A percentile compares a stretch with the other conserved stretches of the same genome.
Conservation (phyloP, 1,139 yeast species). For the Taphrina confusa region DNA sequence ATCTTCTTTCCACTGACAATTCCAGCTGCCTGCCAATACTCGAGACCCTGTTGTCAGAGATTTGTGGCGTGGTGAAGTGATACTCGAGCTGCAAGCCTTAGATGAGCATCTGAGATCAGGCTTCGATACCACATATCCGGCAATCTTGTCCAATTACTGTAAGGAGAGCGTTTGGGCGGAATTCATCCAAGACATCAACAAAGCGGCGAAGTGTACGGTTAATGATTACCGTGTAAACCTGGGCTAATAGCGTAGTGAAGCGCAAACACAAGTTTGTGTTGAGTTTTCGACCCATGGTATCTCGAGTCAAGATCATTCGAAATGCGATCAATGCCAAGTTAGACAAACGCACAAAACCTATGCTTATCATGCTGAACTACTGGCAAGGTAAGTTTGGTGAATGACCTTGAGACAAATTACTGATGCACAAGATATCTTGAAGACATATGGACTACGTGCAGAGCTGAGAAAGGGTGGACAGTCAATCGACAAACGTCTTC, state of each 20-base stretch:
- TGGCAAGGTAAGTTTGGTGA: slow-evolving; percentile 13
- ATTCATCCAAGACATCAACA: slow-evolving; percentile 13
- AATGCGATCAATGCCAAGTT: slow-evolving; percentile 9
- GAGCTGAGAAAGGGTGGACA: slow-evolving; percentile 8
- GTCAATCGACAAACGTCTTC: not conserved
- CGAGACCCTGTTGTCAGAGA: slow-evolving; percentile 12
- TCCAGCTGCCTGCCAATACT: slow-evolving; percentile 13
- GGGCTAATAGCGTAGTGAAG: slow-evolving; percentile 3
- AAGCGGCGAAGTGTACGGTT: slow-evolving; percentile 17
- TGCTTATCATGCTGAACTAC: slow-evolving; percentile 19
- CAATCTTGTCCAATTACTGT: not conserved
- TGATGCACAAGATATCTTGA: not conserved
- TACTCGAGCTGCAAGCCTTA: not conserved
- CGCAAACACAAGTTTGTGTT: slow-evolving; percentile 15
- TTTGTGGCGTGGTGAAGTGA: not conserved
- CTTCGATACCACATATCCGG: slow-evolving; percentile 5
- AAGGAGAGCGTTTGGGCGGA: slow-evolving; percentile 4
- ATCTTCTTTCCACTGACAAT: not conserved
- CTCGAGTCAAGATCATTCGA: not conserved
- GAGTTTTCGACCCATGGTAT: not conserved
- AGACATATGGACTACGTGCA: slow-evolving; percentile 13
- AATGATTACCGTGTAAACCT: too few species aligned
- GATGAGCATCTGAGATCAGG: slow-evolving; percentile 15
- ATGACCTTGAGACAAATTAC: not conserved
- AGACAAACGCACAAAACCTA: slow-evolving; percentile 12